A percentile compares a stretch with the other conserved stretches of the same genome.
Conservation (phyloP, 2,329 filamentous ascomycete genomes). For the Aspergillus neoniger region DNA sequence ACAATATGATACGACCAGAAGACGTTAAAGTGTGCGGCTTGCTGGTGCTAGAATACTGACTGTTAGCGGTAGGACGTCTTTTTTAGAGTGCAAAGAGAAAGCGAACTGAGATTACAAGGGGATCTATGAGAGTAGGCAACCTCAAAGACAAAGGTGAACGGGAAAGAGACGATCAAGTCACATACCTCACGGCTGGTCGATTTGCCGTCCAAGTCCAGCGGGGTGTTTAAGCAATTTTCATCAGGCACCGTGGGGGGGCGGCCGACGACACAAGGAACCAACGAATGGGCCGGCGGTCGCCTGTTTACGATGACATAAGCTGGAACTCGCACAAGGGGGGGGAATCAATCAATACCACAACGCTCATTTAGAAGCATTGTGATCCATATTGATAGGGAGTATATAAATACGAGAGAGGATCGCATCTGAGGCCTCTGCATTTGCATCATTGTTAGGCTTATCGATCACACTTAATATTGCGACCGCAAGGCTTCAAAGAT, state of each 20-base stretch:
- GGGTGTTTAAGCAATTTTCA: constrained; percentile 37
- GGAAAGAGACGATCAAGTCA: constrained; percentile 1
- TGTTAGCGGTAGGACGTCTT: constrained; percentile 5
- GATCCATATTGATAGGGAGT: not conserved
- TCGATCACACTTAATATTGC: not conserved
- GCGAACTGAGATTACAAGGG: not conserved
- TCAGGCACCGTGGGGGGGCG: constrained; percentile 39
- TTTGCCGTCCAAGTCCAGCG: constrained; percentile 31
- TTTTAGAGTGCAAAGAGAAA: not conserved
- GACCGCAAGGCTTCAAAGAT: not conserved
- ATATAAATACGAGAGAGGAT: not conserved
- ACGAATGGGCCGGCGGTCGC: constrained; percentile 20
- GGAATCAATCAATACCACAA: not conserved
- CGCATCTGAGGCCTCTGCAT: not conserved
- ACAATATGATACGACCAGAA: constrained; percentile 28
- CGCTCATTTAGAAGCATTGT: not conserved
- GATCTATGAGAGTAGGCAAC: not conserved
- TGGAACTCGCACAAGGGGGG: constrained; percentile 8
- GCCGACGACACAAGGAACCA: constrained; percentile 12
- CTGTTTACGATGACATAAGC: constrained; percentile 36
- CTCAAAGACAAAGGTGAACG: not conserved
- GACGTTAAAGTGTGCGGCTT: constrained; percentile 23
- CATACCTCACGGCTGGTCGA: constrained; percentile 29
- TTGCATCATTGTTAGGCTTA: not conserved
- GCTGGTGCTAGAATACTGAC: constrained; percentile 17